Conservation (phyloP, 2,329 filamentous ascomycete genomes). For the Hortaea sp. region DNA sequence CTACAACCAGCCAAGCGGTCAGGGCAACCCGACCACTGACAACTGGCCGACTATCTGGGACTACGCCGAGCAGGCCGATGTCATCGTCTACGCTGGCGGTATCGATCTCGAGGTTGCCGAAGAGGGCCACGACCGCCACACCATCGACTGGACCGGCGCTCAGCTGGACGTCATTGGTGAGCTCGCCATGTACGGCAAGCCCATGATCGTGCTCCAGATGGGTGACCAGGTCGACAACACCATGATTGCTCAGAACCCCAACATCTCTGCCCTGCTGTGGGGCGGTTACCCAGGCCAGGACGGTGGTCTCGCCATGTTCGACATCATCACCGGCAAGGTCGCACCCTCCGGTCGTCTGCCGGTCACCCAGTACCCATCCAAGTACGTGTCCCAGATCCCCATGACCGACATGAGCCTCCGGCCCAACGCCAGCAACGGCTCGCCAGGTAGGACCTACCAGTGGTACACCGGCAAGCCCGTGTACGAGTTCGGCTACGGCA, state of each 20-base stretch:
- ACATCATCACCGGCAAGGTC: conserved; percentile 42
- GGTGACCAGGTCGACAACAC: conserved; percentile 45
- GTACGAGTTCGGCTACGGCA: conserved; percentile 33
- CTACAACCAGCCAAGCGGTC: conserved; percentile 28
- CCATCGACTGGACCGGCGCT: conserved; percentile 42
- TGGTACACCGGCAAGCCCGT: conserved; percentile 33
- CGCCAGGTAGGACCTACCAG: conserved; percentile 35
- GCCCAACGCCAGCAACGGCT: conserved; percentile 28
- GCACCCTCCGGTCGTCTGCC: conserved; percentile 37
- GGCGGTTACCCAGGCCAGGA: conserved; percentile 51
- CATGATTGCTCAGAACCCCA: conserved; percentile 37
- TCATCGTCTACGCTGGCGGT: conserved; percentile 47
- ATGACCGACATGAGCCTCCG: conserved; percentile 49
- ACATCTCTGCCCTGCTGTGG: conserved; percentile 47
- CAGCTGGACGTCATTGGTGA: conserved; percentile 44
- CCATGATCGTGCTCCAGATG: conserved; percentile 43
- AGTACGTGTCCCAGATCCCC: conserved; percentile 40
- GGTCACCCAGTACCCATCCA: conserved; percentile 40
- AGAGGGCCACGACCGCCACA: conserved; percentile 43
- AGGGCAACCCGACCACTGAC: conserved; percentile 25
- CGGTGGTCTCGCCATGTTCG: conserved; percentile 46
- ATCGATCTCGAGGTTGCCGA: conserved; percentile 44
- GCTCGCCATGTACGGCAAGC: conserved; percentile 38
- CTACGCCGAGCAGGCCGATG: conserved; percentile 37
- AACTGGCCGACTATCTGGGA: conserved; percentile 20